These are phyloP conservation scores for Aspergillus biplanus DNA, from an alignment of 495 filamentous ascomycete genomes.

Conservation along the genomic window DNA sequence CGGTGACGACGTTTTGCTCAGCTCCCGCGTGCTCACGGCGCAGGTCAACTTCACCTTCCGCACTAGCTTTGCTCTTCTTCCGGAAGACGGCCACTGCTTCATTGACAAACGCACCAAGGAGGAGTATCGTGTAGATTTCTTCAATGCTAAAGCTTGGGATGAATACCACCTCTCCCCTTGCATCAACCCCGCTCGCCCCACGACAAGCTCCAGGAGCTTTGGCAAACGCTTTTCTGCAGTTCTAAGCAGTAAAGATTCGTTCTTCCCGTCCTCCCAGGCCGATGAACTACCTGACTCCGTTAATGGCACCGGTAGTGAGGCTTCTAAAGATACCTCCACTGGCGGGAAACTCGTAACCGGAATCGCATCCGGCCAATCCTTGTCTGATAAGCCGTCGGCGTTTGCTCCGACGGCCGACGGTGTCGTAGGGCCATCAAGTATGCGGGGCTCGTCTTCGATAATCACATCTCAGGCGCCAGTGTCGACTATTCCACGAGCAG, in stretches of 20 bases:
- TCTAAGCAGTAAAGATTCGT: conserved; percentile 26
- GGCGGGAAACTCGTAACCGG: conserved; percentile 39
- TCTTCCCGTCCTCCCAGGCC: conserved; percentile 14
- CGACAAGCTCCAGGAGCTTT: conserved; percentile 33
- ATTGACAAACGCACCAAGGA: conserved; percentile 81
- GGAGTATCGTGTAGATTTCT: conserved; percentile 84
- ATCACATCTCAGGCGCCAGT: conserved; percentile 43
- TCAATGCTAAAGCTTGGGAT: conserved; percentile 77
- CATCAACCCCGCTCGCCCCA: conserved; percentile 63
- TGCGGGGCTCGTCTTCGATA: conserved; percentile 35
- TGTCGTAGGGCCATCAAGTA: conserved; percentile 22
- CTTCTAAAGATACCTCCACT: neutral
- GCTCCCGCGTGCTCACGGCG: conserved; percentile 87
- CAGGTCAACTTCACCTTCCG: conserved; percentile 94
- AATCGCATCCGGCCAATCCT: neutral
- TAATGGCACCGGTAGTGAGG: neutral
- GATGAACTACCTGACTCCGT: neutral
- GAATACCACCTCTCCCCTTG: conserved; percentile 80
- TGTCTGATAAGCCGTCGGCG: neutral
- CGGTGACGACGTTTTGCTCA: conserved; percentile 87
- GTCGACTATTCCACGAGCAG: conserved; percentile 51
- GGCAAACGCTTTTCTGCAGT: conserved; percentile 45
- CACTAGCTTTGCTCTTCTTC: conserved; percentile 82
- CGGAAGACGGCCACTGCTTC: conserved; percentile 88
- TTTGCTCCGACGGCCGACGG: neutral